Percentiles rank a stretch among this genome's conserved stretches.
Evolutionary conservation across 768 basidiomycete genomes (phyloP).

Genomic region (Trametes villosa): DNA sequence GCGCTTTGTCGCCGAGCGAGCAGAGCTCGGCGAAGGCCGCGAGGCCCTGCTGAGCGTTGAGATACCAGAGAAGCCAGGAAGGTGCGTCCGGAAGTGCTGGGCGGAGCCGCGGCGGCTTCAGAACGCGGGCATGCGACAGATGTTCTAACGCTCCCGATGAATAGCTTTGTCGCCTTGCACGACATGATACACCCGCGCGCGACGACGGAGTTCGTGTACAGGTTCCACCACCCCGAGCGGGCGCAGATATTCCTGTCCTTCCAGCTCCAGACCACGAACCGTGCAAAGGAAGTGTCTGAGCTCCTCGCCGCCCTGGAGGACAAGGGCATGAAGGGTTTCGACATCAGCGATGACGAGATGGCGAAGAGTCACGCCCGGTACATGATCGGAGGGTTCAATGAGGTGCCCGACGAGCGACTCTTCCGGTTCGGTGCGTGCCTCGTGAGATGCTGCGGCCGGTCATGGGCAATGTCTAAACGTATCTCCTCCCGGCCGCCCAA

Average conservation of each 20-base stretch:
- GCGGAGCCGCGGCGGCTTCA: background rate
- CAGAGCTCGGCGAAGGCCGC: conserved; percentile 93
- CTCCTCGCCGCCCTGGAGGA: conserved; percentile 66
- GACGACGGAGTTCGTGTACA: conserved; percentile 95
- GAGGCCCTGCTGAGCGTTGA: conserved; percentile 95
- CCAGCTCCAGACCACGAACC: conserved; percentile 64
- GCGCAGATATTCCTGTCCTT: conserved; percentile 94
- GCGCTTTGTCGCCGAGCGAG: conserved; percentile 98
- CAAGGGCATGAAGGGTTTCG: conserved; percentile 79
- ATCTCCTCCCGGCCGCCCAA: background rate
- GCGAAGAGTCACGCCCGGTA: conserved; percentile 95
- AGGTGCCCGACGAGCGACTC: conserved; percentile 82
- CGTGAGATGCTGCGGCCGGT: background rate
- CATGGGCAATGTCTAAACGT: background rate
- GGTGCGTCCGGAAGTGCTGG: conserved; percentile 45
- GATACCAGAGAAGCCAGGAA: conserved; percentile 91
- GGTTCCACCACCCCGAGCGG: conserved; percentile 71
- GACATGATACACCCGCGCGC: conserved; percentile 87
- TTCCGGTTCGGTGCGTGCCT: conserved; percentile 85
- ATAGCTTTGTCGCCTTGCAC: conserved; percentile 87
- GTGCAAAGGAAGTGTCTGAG: conserved; percentile 63
- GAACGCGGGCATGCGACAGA: background rate
- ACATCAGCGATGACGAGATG: conserved; percentile 94
- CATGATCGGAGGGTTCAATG: conserved; percentile 86
- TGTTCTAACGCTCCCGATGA: conserved; percentile 1